Conservation (phyloP, 2,329 filamentous ascomycete genomes). For the Trichoderma pleuroti region DNA sequence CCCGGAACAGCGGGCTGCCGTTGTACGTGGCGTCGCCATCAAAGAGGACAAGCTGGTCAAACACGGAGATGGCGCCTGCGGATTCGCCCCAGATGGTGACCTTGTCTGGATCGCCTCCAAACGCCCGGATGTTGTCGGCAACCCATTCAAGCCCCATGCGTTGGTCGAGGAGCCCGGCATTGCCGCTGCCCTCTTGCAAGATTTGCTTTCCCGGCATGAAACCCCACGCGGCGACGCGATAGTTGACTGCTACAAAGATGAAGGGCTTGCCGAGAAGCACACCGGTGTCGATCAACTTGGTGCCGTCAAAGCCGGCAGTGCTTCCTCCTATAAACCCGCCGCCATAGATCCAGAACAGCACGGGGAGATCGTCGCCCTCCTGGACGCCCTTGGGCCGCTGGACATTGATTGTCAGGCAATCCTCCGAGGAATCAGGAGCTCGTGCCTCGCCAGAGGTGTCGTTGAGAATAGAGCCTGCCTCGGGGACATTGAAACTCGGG, state of each 20-base stretch:
- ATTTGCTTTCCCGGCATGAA: conserved; percentile 69
- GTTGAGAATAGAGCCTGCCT: background rate
- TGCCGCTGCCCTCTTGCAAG: conserved; percentile 62
- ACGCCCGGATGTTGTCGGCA: conserved; percentile 70
- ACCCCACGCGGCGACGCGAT: conserved; percentile 70
- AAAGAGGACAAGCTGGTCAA: conserved; percentile 73
- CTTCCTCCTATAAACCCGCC: conserved; percentile 59
- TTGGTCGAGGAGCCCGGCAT: conserved; percentile 71
- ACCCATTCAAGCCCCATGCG: conserved; percentile 71
- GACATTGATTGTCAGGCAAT: conserved; percentile 61
- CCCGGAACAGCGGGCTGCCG: conserved; percentile 69
- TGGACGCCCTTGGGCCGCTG: conserved; percentile 56
- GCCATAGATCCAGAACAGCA: conserved; percentile 69
- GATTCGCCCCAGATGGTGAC: conserved; percentile 78
- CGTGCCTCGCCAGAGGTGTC: background rate
- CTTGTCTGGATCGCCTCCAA: conserved; percentile 73
- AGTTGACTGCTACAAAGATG: conserved; percentile 74
- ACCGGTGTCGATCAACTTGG: conserved; percentile 44
- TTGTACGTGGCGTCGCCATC: conserved; percentile 72
- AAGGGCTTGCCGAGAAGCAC: conserved; percentile 51
- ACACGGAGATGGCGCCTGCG: conserved; percentile 67
- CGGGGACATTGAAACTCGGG: background rate
- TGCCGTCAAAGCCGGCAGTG: conserved; percentile 50
- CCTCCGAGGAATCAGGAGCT: conserved; percentile 40
- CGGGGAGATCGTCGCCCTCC: conserved; percentile 55